phyloP scores from a whole-genome alignment of 345 rosid species.

The Aquilaria yunnanensis region DNA sequence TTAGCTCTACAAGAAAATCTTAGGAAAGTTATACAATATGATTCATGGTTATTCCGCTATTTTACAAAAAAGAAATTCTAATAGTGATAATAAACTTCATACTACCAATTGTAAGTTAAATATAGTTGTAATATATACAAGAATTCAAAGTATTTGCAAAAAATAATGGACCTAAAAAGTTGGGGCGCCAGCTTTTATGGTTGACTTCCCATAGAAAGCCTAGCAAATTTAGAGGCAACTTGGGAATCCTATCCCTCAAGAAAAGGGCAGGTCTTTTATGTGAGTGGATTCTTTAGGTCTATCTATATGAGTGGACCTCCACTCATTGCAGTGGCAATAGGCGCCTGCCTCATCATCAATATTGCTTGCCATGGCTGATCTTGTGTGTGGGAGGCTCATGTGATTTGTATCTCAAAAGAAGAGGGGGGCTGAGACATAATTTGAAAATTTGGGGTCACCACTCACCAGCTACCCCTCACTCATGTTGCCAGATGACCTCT shows the following conservation, averaged over 20 bases:
- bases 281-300: constrained; percentile 16
- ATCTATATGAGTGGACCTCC: constrained; percentile 31
- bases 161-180: no score
- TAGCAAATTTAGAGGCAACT: constrained; percentile 35
- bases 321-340: constrained; percentile 28
- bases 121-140: no score
- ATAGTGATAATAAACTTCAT: no score
- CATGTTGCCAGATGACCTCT: not conserved
- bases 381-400: constrained; percentile 20
- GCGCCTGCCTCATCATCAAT: not conserved
- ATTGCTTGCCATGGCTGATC: not conserved
- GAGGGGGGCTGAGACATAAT: constrained; percentile 9
- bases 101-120: no score
- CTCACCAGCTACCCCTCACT: no score
- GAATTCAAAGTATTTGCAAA: no score
- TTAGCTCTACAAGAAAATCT: no score
- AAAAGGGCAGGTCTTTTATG: constrained; percentile 11
- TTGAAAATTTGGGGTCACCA: constrained; percentile 19
- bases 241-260: constrained; percentile 44
- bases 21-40: no score
- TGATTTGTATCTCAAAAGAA: constrained; percentile 21
- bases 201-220: constrained; percentile 67
- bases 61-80: no score
- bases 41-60: no score
- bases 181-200: constrained; percentile 39